phyloP scores from a whole-genome alignment of 1,284 basidiomycete species.

The Cutaneotrichosporon dermatis region DNA sequence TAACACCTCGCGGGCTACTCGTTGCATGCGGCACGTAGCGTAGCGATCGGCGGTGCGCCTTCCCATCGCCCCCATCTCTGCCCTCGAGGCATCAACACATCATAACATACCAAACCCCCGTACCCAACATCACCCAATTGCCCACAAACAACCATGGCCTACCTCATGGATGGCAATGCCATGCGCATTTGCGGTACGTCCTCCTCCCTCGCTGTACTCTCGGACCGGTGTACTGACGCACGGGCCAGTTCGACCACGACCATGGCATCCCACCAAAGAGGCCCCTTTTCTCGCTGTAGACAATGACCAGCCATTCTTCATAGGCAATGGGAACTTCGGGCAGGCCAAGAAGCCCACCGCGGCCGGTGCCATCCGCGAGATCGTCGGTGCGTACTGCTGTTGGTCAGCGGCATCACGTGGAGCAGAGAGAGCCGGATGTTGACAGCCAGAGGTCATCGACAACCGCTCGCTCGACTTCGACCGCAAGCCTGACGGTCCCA shows the following conservation, averaged over 20 bases:
- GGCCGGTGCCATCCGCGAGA: constrained; percentile 37
- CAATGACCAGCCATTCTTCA: constrained; percentile 58
- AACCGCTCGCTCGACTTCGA: constrained; percentile 76
- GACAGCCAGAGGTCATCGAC: constrained; percentile 48
- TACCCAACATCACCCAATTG: background rate
- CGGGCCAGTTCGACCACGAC: constrained; percentile 75
- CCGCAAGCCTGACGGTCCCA: constrained; percentile 69
- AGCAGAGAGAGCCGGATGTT: too few species aligned
- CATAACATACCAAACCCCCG: constrained; percentile 2
- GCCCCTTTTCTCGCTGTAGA: constrained; percentile 67
- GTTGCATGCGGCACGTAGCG: too few species aligned
- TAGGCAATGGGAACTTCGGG: constrained; percentile 75
- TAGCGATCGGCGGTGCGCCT: too few species aligned
- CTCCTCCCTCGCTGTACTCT: background rate
- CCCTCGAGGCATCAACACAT: too few species aligned
- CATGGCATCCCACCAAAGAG: constrained; percentile 73
- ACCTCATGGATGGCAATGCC: constrained; percentile 22
- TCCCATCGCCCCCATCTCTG: too few species aligned
- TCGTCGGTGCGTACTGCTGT: constrained; percentile 40
- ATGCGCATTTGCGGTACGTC: constrained; percentile 24
- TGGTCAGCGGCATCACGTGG: too few species aligned
- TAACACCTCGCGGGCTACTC: too few species aligned
- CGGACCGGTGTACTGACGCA: constrained; percentile 1
- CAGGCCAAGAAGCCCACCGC: constrained; percentile 24
- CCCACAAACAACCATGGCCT: constrained; percentile 13